These are phyloP conservation scores for Leptographium procerum DNA, from an alignment of 2,329 filamentous ascomycete species.

Conservation along the genomic window DNA sequence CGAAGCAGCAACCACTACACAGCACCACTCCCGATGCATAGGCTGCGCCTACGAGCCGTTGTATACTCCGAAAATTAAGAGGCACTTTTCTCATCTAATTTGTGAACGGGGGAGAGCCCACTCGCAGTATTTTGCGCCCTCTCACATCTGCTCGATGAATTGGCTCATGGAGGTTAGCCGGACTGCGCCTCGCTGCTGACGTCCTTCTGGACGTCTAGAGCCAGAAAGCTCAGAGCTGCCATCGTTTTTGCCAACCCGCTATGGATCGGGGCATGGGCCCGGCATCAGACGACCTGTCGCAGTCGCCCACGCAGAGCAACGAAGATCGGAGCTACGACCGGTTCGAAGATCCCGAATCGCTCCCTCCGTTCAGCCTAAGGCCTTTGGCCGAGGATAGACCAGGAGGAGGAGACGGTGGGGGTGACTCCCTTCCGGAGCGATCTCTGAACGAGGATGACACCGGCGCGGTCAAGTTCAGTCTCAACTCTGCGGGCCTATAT, in stretches of 20 bases:
- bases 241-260: not conserved
- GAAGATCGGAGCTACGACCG: slow-evolving; percentile 43
- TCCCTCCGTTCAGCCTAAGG: slow-evolving; percentile 7
- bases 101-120: not conserved
- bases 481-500: slow-evolving; percentile 16
- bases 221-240: too few relatives aligned
- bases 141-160: not conserved
- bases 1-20: not conserved
- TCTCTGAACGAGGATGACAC: slow-evolving; percentile 34
- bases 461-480: slow-evolving; percentile 35
- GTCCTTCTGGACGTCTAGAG: not conserved
- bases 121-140: not conserved
- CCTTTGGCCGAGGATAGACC: slow-evolving; percentile 13
- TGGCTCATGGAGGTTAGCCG: not conserved
- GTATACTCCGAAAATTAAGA: not conserved
- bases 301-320: slow-evolving; percentile 46
- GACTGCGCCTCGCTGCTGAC: not conserved
- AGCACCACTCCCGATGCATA: not conserved
- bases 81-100: not conserved
- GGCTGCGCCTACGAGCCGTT: not conserved
- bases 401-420: slow-evolving; percentile 12
- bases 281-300: slow-evolving; percentile 22
- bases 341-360: slow-evolving; percentile 17
- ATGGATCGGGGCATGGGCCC: slow-evolving; percentile 5
- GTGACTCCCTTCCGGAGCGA: slow-evolving; percentile 15